Base-by-base conservation (phyloP, 2,329 filamentous ascomycete species). In the Aspergillus neoniger region DNA sequence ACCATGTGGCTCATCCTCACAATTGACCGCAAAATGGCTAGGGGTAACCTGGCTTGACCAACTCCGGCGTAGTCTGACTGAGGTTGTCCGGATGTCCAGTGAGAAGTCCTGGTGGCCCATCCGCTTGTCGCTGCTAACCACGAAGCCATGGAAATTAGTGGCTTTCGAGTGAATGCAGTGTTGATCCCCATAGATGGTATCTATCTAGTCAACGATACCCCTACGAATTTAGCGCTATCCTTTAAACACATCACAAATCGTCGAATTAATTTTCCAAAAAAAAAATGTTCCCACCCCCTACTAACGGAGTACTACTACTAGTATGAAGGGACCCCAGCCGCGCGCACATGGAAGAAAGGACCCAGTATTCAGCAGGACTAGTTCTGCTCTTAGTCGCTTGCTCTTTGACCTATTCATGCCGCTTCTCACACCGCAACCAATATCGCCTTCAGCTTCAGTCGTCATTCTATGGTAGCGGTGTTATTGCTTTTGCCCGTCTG, bases 161-260 rank as follows among this genome's bases (percentile, higher is more conserved):
- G 56, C 38, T 61, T 61, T 58, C 52, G 19, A 59, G 55, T 28
- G 36, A 63, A 63, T 60, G 58, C 58, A 60, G 19, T 32, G 59
- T 57, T 63, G 61, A 63, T 63, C 61, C 50, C 52, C 23, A 32
- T n/a, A n/a, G 21, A 32, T n/a, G 21, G 21, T 38, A 21, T 12
- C 17, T 38, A 28, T 4, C 5, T 30, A 25, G 38, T 23, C 23
- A 10, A 32, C 10, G 44, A 28, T 44, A 28, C 10, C 32, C 23
- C 23, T 54, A 21, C 32, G 32, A 15, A 14, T 12, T 55, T 55
- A 55, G 52, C 52, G 52, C 25, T 55, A n/a, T 23, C 41, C 25
- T 19, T 55, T 43, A 25, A 25, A 36, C 51, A 53, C 51, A 53
- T 53, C 51, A 39, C 36, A 15, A 53, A 53, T 43, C 21, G 36